These are phyloP conservation scores for Ophiostoma triangulosporum DNA, from an alignment of 2,329 filamentous ascomycete genomes.

Conservation along the genomic window DNA sequence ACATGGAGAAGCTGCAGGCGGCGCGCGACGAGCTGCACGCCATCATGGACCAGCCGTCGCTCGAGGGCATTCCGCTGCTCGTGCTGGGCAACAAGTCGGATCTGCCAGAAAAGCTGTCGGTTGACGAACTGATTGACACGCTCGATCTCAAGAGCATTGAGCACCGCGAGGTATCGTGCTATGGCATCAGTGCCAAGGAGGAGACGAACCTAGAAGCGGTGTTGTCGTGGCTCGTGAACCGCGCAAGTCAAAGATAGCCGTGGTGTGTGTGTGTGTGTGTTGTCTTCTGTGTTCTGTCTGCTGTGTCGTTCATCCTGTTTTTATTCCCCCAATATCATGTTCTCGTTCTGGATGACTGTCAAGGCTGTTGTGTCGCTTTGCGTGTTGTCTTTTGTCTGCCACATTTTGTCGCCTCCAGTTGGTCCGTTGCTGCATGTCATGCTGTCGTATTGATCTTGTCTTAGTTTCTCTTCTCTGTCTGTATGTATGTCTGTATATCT, in stretches of 20 bases:
- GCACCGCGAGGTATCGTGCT: constrained; percentile 91
- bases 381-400: neutral
- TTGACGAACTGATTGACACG: constrained; percentile 89
- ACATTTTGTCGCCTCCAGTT: too few species aligned
- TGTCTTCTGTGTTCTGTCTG: neutral
- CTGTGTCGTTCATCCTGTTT: neutral
- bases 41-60: constrained; percentile 68
- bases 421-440: too few species aligned
- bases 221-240: constrained; percentile 88
- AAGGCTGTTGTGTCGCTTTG: neutral
- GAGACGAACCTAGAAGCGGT: constrained; percentile 98
- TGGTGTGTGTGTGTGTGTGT: neutral
- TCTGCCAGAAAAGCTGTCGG: constrained; percentile 74
- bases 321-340: neutral
- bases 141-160: constrained; percentile 81
- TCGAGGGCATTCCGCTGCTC: constrained; percentile 81
- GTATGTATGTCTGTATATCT: too few species aligned
- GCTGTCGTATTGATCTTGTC: too few species aligned
- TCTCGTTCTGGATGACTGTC: neutral
- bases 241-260: constrained; percentile 53
- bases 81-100: constrained; percentile 97
- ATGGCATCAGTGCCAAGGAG: constrained; percentile 96
- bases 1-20: constrained; percentile 63
- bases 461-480: neutral
- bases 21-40: constrained; percentile 88